Evolutionary conservation across 768 basidiomycete species (phyloP).

Genomic region (Phanerodontia chrysosporium): DNA sequence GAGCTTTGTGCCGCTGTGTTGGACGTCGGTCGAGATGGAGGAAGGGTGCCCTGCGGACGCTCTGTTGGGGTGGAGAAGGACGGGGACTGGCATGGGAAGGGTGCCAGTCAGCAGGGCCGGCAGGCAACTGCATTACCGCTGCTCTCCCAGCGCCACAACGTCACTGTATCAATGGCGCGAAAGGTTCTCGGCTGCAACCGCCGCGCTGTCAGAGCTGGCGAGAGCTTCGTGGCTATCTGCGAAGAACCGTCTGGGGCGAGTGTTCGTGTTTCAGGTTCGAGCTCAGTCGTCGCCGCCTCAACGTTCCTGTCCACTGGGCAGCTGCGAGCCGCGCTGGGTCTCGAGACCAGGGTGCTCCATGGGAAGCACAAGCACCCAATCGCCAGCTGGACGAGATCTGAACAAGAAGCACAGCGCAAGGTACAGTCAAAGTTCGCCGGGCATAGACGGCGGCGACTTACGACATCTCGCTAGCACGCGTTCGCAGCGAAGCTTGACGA

Average conservation of each 20-base stretch:
- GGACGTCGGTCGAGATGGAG: neutral
- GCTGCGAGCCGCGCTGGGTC: neutral
- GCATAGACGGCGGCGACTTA: neutral
- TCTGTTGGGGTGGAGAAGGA: neutral
- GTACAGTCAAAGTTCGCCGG: neutral
- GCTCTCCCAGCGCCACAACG: slow-evolving; percentile 4
- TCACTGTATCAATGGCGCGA: neutral
- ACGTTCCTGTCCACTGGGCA: neutral
- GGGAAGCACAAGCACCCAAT: neutral
- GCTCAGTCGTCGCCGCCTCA: slow-evolving; percentile 3
- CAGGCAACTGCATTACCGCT: neutral
- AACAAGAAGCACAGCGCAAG: neutral
- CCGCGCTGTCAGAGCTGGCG: slow-evolving; percentile 1
- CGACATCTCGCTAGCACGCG: neutral
- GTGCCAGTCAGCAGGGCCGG: neutral
- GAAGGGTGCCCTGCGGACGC: neutral
- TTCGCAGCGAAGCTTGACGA: neutral
- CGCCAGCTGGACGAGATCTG: neutral
- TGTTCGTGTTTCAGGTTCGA: slow-evolving; percentile 4
- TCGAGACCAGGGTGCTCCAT: neutral
- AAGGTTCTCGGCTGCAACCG: slow-evolving; percentile 1
- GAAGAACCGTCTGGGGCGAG: neutral
- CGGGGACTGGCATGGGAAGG: neutral
- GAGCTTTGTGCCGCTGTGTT: neutral
- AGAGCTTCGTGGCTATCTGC: slow-evolving; percentile 10